Percentiles rank a stretch among this genome's conserved stretches.
Conservation (phyloP, 257 asterid species). For the Solanum infundibuliforme region DNA sequence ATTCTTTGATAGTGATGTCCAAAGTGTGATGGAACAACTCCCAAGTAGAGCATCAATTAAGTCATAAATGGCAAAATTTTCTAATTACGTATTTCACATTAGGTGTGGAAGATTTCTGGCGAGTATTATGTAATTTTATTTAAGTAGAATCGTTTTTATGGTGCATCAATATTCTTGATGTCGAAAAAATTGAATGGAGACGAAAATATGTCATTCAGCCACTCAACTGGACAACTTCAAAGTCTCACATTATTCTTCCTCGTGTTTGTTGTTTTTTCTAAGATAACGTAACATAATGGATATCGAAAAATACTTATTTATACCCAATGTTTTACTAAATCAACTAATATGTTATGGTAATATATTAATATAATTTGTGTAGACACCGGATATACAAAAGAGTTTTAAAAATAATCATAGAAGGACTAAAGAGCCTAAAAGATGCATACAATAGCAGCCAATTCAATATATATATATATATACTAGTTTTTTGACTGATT, state of each 20-base stretch:
- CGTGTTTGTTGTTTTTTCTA: background rate
- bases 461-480: too few relatives aligned
- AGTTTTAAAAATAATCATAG: background rate
- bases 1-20: background rate
- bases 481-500: too few relatives aligned
- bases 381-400: background rate
- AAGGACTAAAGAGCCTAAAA: background rate
- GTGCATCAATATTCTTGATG: background rate
- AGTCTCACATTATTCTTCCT: background rate
- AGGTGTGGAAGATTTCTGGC: too few relatives aligned
- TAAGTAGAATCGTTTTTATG: background rate
- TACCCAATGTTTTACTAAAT: background rate
- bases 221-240: background rate
- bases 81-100: background rate
- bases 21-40: background rate
- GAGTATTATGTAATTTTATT: background rate
- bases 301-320: background rate
- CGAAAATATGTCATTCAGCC: background rate
- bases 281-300: background rate
- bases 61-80: background rate
- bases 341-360: background rate
- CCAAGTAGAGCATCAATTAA: background rate
- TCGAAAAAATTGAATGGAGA: background rate
- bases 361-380: background rate
- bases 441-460: background rate